Base-by-base conservation (phyloP, 331 rosid genomes). In the Telfairia occidentalis region DNA sequence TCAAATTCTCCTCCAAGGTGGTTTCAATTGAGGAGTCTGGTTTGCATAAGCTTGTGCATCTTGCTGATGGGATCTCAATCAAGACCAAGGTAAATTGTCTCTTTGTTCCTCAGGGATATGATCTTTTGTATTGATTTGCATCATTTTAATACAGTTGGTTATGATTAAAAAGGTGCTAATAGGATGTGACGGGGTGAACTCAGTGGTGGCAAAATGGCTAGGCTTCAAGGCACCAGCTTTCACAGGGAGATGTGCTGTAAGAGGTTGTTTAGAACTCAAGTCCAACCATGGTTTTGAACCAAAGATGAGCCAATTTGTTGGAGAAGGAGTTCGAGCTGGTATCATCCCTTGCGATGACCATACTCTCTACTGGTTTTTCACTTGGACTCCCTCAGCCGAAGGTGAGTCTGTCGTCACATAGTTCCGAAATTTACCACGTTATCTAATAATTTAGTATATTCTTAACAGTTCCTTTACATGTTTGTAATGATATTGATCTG, bases 151-250 rank as follows among this genome's bases (percentile, higher is more conserved):
- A 38, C 60, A 2, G 3, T n/a, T 67, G 9, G 75, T 75, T 63
- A 28, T 23, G 40, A 80, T 30, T 66, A 60, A 16, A 55, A 63
- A 91, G 96, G 87, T 87, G 29, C 70, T 92, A 69, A 73, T 92
- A 32, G 96, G 94, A 37, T 84, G 94, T 66, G 97, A 92, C 80
- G 97, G 97, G 64, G 85, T 90, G 60, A 88, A 92, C 82, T 90
- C 96, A 2, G 4, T 80, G 37, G 96, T 88, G 24, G 90, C 90
- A 3, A 83, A 83, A 79, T 90, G 90, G 89, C 45, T 90, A 4
- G 90, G 92, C 26, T 86, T 92, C 50, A 86, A 88, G 78, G 57
- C 64, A 30, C 84, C 89, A 1, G 63, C 82, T 30, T 73, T 55
- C 72, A 71, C 86, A 3, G 83, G 88, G 35, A 90, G 94, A 79